A percentile compares a stretch with the other conserved stretches of the same genome.
These are phyloP conservation scores for Casuarina glauca DNA, from an alignment of 306 rosid genomes.

Conservation along the genomic window DNA sequence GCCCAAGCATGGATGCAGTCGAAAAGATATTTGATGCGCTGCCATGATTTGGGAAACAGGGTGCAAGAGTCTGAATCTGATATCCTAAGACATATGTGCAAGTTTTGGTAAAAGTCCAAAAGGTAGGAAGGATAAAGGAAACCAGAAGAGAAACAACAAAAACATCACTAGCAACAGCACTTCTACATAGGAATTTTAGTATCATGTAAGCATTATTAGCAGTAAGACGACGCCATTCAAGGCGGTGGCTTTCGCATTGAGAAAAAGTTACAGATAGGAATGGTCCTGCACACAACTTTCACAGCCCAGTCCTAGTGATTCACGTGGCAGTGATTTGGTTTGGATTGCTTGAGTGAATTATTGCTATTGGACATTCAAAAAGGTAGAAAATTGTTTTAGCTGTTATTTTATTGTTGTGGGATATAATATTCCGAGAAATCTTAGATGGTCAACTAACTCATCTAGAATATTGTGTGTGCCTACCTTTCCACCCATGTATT, in stretches of 20 bases:
- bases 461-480: not conserved
- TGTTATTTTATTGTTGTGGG: not conserved
- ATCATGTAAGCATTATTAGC: constrained; percentile 10
- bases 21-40: not conserved
- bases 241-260: not conserved
- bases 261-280: not conserved
- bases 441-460: not conserved
- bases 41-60: not conserved
- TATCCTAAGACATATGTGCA: not conserved
- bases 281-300: not conserved
- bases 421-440: not conserved
- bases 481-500: not conserved
- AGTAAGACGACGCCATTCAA: not conserved
- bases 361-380: not conserved
- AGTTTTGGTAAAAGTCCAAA: not conserved
- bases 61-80: not conserved
- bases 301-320: not conserved
- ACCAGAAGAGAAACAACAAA: constrained; percentile 8
- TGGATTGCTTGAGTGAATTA: not conserved
- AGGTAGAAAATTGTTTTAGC: not conserved
- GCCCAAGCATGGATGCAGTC: not conserved
- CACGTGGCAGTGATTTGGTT: not conserved
- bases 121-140: constrained; percentile 5
- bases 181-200: not conserved
- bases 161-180: not conserved